These are phyloP conservation scores for Globisporangium nagaii DNA, from an alignment of 352 stramenopile genomes.

Conservation along the genomic window DNA sequence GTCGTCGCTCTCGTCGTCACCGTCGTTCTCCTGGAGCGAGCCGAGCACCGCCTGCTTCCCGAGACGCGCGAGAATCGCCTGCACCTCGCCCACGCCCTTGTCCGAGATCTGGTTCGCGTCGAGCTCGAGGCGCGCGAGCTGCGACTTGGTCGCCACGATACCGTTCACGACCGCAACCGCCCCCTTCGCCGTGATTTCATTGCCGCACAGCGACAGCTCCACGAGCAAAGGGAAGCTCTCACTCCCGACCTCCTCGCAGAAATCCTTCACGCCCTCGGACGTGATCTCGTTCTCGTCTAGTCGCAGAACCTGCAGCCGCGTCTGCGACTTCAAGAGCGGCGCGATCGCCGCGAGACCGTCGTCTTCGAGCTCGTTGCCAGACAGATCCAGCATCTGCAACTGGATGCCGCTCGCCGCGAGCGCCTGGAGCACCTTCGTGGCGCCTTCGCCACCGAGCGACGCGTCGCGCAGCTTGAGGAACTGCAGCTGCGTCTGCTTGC, in stretches of 20 bases:
- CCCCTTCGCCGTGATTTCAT: slow-evolving; percentile 74
- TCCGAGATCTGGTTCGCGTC: slow-evolving; percentile 77
- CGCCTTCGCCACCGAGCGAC: slow-evolving; percentile 76
- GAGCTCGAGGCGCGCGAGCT: slow-evolving; percentile 44
- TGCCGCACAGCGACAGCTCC: slow-evolving; percentile 57
- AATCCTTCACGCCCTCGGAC: slow-evolving; percentile 40
- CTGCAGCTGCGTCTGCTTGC: slow-evolving; percentile 54
- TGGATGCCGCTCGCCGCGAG: slow-evolving; percentile 55
- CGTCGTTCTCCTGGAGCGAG: slow-evolving; percentile 81
- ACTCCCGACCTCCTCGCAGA: slow-evolving; percentile 20
- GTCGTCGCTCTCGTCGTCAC: slow-evolving; percentile 59
- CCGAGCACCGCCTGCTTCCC: slow-evolving; percentile 55
- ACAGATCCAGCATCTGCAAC: slow-evolving; percentile 83
- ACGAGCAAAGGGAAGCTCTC: slow-evolving; percentile 31
- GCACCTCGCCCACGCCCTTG: slow-evolving; percentile 44
- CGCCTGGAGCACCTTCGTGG: slow-evolving; percentile 58
- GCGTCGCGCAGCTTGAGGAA: slow-evolving; percentile 89
- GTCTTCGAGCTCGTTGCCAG: slow-evolving; percentile 83
- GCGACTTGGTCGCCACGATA: slow-evolving; percentile 34
- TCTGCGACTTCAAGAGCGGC: slow-evolving; percentile 49
- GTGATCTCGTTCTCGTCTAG: slow-evolving; percentile 84
- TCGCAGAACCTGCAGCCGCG: slow-evolving; percentile 47
- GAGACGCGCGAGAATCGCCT: slow-evolving; percentile 30
- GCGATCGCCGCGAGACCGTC: slow-evolving; percentile 61
- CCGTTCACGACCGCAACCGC: slow-evolving; percentile 50